Percentiles rank a stretch among this genome's conserved stretches.
Conservation (phyloP, 2,329 filamentous ascomycete genomes). For the Metarhizium anisopliae region DNA sequence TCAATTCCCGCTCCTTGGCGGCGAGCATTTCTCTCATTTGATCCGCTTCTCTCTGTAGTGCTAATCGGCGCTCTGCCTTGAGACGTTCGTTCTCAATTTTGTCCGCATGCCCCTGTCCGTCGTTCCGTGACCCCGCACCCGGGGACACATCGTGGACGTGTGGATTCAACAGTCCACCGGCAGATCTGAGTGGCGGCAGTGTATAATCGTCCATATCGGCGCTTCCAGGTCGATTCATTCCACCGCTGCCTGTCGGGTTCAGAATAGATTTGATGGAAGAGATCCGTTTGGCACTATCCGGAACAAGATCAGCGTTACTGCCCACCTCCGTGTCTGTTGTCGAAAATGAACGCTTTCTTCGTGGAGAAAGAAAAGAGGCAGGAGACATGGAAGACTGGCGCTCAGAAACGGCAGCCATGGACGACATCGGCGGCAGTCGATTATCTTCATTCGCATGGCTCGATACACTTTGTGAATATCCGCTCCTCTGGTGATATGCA, state of each 20-base stretch:
- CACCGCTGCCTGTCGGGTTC: constrained; percentile 41
- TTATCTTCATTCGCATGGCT: constrained; percentile 46
- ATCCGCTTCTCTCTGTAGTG: constrained; percentile 65
- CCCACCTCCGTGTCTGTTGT: constrained; percentile 43
- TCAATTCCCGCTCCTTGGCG: constrained; percentile 64
- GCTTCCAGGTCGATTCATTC: constrained; percentile 19
- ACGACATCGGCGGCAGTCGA: constrained; percentile 46
- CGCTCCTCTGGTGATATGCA: constrained; percentile 40
- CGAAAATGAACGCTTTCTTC: constrained; percentile 61
- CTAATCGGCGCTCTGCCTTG: constrained; percentile 54
- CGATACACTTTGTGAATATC: constrained; percentile 25
- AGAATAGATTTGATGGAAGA: constrained; percentile 71
- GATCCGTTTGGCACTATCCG: constrained; percentile 49
- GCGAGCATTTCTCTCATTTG: constrained; percentile 64
- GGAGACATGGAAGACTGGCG: constrained; percentile 51
- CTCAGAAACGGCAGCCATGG: constrained; percentile 33
- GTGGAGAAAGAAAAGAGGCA: constrained; percentile 48
- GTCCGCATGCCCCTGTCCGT: constrained; percentile 16
- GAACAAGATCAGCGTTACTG: constrained; percentile 25
- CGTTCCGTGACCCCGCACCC: constrained; percentile 1
- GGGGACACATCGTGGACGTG: constrained; percentile 18
- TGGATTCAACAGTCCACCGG: constrained; percentile 14
- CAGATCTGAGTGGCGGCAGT: constrained; percentile 33
- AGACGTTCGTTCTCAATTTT: constrained; percentile 36
- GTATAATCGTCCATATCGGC: constrained; percentile 29